Evolutionary conservation across 257 asterid species (phyloP), one percentile per base, ranked within the genome.

Genomic region (Solanum etuberosum): DNA sequence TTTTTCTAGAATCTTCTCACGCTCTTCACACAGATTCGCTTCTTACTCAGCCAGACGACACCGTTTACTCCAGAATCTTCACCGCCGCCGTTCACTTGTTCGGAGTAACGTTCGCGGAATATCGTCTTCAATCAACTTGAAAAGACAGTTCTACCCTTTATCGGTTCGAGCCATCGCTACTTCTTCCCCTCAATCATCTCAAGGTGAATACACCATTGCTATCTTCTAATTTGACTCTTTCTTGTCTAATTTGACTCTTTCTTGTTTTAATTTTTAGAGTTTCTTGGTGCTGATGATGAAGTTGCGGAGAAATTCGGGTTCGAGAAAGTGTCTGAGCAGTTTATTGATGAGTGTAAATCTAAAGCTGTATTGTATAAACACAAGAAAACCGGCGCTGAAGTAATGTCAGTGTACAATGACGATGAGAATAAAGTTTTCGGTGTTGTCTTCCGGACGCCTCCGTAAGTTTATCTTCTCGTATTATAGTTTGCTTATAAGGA

Each of bases 401-500:
- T 97, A 83, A 97, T 97, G 98, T 96, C 99, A 0, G 95, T 97
- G 37, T 93, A 95, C 23, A 97, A 96, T 84, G 99, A 97, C 9
- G 99, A 97, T 20, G 99, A 97, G 96, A 97, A 97, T 88, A 97
- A 97, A 89, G 98, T 94, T 57, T 97, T 97, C 29, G 99, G 99
- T 87, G 93, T 97, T 90, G 99, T 97, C 85, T 93, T 97, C 88
- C 92, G 98, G 83, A 96, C 98, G 21, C 99, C 99, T 86, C 98
- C 98, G 99, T 97, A 92, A 93, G 99, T 87, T 46, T 42, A 12
- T 85, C 38, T 29, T 72, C 40, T 29, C 15, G n/a, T 21, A 42
- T 68, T 31, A 18, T 78, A 46, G 40, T 29, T 15, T 81, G 68
- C 43, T 81, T 81, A 14, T 40, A 20, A 20, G 34, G 46, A 68